A percentile compares a stretch with the other conserved stretches of the same genome.
Conservation (phyloP, 108 stramenopile genomes). For the Licmophora abbreviata region DNA sequence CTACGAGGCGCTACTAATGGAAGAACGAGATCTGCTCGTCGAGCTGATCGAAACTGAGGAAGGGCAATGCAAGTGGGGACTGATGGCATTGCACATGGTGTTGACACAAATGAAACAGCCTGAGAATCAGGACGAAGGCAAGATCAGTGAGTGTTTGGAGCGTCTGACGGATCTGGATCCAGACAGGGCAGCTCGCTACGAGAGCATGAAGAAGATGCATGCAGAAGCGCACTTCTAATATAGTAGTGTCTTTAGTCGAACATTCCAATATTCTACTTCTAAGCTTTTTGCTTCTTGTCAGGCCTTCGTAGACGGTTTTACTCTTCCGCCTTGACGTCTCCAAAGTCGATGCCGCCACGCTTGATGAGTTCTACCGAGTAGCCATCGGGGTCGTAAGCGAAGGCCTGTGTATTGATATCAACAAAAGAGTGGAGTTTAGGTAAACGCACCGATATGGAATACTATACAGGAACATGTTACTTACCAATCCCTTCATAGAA, state of each 20-base stretch:
- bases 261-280: too few relatives aligned
- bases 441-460: too few relatives aligned
- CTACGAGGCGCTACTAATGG: conserved; percentile 13
- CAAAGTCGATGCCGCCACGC: conserved; percentile 71
- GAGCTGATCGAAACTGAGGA: conserved; percentile 35
- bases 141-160: conserved; percentile 5
- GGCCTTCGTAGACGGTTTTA: too few relatives aligned
- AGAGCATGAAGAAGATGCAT: conserved; percentile 12
- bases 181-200: conserved; percentile 29
- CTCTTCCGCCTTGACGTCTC: conserved; percentile 37
- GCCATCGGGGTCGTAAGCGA: conserved; percentile 84
- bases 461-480: too few relatives aligned
- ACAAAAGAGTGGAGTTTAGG: too few relatives aligned
- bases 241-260: too few relatives aligned
- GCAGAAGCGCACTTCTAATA: too few relatives aligned
- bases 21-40: conserved; percentile 19
- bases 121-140: conserved; percentile 4
- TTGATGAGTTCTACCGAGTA: conserved; percentile 80
- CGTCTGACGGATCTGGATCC: conserved; percentile 30
- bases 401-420: too few relatives aligned
- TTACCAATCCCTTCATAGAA: conserved; percentile 82
- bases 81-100: conserved; percentile 28
- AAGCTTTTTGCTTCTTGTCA: too few relatives aligned
- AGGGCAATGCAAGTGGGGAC: conserved; percentile 34
- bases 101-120: conserved; percentile 1